Base-by-base conservation (phyloP, 176 grass and related monocot genomes). In the Phoenix dactylifera region DNA sequence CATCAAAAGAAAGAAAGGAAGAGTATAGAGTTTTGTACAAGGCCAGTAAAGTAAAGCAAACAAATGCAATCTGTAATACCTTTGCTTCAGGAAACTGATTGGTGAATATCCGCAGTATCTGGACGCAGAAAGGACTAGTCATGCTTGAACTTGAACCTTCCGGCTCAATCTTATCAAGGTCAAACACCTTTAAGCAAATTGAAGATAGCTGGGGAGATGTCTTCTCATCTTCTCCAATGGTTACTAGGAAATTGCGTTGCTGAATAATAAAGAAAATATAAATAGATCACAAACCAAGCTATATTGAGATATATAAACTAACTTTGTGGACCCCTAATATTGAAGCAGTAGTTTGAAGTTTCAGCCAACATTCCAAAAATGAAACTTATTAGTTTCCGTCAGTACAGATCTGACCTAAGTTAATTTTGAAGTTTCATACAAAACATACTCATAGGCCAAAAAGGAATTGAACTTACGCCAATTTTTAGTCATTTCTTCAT, bases 141-240 rank as follows among this genome's bases (percentile, higher is more conserved):
- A 79, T 73, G 73, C 94, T 93, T 68, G 94, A 98, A 76, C 94
- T 93, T 68, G 94, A 98, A 76, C 94, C 82, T 54, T 93, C 88
- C 67, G 88, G 84, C 85, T 98, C 84, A 35, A 98, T 82, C 77
- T 98, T 98, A 73, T 98, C 93, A 53, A 98, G 93, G 57, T 98
- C 85, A 1, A 98, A 98, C 74, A 98, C 79, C 80, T 98, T 98
- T 26, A 93, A 75, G 69, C 94, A 98, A 15, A 89, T 75, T 67
- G 85, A 78, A 18, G 84, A 87, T 63, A 66, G 73, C 52, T 86
- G 84, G 15, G 88, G 79, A 67, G 88, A 81, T 54, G 80, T 60
- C 65, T 92, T 84, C 70, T 92, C 83, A 85, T 98, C 94, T 39
- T 93, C 82, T 74, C 94, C 94, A 65, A 98, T 72, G 24, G 85